Base-by-base conservation (phyloP, 73 alveolate species). In the Paraurostyla sp. region DNA sequence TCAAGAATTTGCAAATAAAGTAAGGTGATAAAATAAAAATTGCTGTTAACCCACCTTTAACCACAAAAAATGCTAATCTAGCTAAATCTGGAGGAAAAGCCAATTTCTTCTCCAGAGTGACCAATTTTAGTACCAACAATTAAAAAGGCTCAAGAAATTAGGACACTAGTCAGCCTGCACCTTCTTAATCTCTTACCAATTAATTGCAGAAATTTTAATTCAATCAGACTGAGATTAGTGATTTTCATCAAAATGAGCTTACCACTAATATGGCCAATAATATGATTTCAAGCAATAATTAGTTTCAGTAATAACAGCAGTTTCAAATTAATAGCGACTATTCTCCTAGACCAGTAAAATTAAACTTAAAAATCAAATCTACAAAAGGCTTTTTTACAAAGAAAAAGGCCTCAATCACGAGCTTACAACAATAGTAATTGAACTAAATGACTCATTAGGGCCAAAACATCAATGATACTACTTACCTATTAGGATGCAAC, bases 301-400 rank as follows among this genome's bases (percentile, higher is more conserved):
- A n/a, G 50, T 6, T 6, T 58, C 32, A 35, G 15, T 22, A 1
- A 13, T 58, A 1, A 18, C 82, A 11, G 18, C 56, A 36, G 13
- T n/a, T 4, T 40, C 56, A 65, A 15, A 9, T 22, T 3, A 65
- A 65, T 43, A 2, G 25, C 4, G 86, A 73, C 27, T 33, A 33
- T 13, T 73, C 86, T 9, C 86, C 86, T 16, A n/a, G 86, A 15
- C 86, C 86, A 16, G 59, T 48, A 16, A 73, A 73, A 20, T 36
- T 73, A 2, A 73, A 73, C 25, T 27, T 73, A 15, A 73, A 73
- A 23, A 73, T 73, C 4, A 73, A 73, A 33, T 48, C 86, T 6
- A 15, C 52, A 46, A 73, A 30, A 4, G 71, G 65, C 4, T 73
- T 45, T 46, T 45, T 73, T 40, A 16, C 36, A 2, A 33, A 73